A percentile compares a stretch with the other conserved stretches of the same genome.
These are phyloP conservation scores for Phytopythium oedochilum DNA, from an alignment of 352 stramenopile species.

Conservation along the genomic window DNA sequence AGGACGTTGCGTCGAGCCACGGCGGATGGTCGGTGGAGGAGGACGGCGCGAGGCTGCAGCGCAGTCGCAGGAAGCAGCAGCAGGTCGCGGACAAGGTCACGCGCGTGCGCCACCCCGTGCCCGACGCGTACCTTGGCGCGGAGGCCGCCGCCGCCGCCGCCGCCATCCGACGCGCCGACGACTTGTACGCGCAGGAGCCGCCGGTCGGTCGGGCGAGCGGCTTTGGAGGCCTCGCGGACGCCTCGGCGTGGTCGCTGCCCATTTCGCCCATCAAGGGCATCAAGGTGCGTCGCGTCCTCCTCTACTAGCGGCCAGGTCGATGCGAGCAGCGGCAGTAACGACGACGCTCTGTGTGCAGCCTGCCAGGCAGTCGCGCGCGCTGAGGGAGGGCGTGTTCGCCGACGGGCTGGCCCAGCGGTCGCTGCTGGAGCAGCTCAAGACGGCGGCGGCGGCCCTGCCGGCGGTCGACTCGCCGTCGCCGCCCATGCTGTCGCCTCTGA, in stretches of 20 bases:
- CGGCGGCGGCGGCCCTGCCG: not conserved
- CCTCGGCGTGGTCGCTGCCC: slow-evolving; percentile 18
- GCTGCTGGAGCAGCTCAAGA: slow-evolving; percentile 53
- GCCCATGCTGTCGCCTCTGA: slow-evolving; percentile 5
- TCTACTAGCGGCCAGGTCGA: not conserved
- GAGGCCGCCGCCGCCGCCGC: slow-evolving; percentile 13
- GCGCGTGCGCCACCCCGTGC: slow-evolving; percentile 23
- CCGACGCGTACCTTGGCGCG: slow-evolving; percentile 20
- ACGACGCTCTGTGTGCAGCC: slow-evolving; percentile 1
- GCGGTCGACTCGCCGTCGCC: not conserved
- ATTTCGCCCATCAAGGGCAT: slow-evolving; percentile 46
- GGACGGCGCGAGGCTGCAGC: not conserved
- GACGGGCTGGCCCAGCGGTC: slow-evolving; percentile 44
- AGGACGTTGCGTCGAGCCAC: not conserved
- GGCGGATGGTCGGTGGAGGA: not conserved
- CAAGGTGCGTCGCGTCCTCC: slow-evolving; percentile 21
- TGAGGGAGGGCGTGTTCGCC: slow-evolving; percentile 38
- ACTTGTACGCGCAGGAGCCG: slow-evolving; percentile 21
- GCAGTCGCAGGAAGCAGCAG: slow-evolving; percentile 21
- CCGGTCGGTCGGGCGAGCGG: not conserved
- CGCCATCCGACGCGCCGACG: slow-evolving; percentile 19
- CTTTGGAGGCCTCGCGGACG: not conserved
- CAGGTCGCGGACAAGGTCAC: slow-evolving; percentile 45
- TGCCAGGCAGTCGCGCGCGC: slow-evolving; percentile 8
- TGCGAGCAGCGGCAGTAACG: not conserved